Conservation (phyloP, 352 stramenopile species). For the Phytopythium boreale region DNA sequence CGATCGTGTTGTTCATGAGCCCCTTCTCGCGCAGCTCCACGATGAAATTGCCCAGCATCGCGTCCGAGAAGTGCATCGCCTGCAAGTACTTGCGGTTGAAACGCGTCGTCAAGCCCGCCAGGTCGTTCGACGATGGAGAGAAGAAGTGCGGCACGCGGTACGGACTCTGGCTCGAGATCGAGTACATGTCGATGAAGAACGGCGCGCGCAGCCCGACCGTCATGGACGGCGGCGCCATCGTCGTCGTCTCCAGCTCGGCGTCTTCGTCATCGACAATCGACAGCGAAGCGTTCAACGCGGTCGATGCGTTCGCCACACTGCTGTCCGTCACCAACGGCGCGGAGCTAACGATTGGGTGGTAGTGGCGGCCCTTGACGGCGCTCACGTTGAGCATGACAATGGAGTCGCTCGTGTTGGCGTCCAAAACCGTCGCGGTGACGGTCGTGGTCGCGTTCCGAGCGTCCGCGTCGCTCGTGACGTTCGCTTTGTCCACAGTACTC, state of each 20-base stretch:
- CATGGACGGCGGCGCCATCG: neutral
- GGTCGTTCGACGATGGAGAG: slow-evolving; percentile 25
- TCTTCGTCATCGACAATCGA: neutral
- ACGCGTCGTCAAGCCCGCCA: slow-evolving; percentile 51
- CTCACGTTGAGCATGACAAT: slow-evolving; percentile 7
- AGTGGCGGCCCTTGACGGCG: slow-evolving; percentile 22
- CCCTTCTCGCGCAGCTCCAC: slow-evolving; percentile 38
- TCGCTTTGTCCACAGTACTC: slow-evolving; percentile 2
- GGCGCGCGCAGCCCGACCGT: slow-evolving; percentile 49
- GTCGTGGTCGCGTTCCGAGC: neutral
- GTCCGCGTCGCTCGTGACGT: neutral
- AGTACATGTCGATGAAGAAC: slow-evolving; percentile 82
- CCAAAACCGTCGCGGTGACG: neutral
- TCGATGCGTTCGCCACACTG: slow-evolving; percentile 4
- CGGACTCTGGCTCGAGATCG: slow-evolving; percentile 69
- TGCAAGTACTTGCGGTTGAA: slow-evolving; percentile 75
- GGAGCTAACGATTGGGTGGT: slow-evolving; percentile 13
- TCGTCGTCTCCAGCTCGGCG: neutral
- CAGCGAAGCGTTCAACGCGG: slow-evolving; percentile 8
- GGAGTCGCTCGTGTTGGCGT: neutral
- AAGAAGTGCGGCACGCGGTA: slow-evolving; percentile 53
- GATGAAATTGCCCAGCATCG: slow-evolving; percentile 64
- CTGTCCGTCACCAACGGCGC: neutral
- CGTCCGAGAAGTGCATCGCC: slow-evolving; percentile 66
- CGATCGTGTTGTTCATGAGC: slow-evolving; percentile 72